A percentile compares a stretch with the other conserved stretches of the same genome.
These are phyloP conservation scores for Pichia sp. DNA, from an alignment of 1,139 yeast species.

Conservation along the genomic window DNA sequence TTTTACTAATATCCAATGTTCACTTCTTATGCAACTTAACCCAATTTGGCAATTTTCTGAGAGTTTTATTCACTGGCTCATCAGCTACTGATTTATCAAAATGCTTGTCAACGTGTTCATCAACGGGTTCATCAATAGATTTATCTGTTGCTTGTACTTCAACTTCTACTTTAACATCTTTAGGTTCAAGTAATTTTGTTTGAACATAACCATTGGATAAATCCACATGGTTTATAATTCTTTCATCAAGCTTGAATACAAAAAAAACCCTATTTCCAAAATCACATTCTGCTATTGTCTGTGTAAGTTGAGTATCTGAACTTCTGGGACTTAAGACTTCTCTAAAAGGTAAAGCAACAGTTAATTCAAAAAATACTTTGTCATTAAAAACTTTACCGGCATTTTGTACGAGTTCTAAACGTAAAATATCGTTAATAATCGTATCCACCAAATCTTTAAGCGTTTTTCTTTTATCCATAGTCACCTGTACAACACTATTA, in stretches of 20 bases:
- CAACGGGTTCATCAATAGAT: too few species aligned
- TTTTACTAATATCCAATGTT: too few species aligned
- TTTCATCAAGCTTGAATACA: background rate
- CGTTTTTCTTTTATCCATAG: slow-evolving; percentile 18
- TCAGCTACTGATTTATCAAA: too few species aligned
- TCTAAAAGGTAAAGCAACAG: slow-evolving; percentile 1
- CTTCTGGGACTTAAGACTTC: background rate
- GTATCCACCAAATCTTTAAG: slow-evolving; percentile 17
- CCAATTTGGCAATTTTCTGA: too few species aligned
- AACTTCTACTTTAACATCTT: too few species aligned
- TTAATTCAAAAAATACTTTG: slow-evolving; percentile 1
- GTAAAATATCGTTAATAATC: background rate
- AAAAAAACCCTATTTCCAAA: slow-evolving; percentile 6
- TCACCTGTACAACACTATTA: slow-evolving; percentile 23
- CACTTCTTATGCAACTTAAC: too few species aligned
- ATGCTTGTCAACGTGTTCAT: too few species aligned
- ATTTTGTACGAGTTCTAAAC: background rate
- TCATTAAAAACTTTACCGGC: too few species aligned
- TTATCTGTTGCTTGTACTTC: too few species aligned
- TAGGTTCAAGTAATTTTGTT: too few species aligned
- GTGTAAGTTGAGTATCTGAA: background rate
- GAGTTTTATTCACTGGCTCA: too few species aligned
- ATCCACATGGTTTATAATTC: background rate
- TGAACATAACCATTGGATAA: background rate
- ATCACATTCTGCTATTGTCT: slow-evolving; percentile 3